A percentile compares a stretch with the other conserved stretches of the same genome.
Conservation (phyloP, 2,329 filamentous ascomycete species). For the Aspergillus candidus region DNA sequence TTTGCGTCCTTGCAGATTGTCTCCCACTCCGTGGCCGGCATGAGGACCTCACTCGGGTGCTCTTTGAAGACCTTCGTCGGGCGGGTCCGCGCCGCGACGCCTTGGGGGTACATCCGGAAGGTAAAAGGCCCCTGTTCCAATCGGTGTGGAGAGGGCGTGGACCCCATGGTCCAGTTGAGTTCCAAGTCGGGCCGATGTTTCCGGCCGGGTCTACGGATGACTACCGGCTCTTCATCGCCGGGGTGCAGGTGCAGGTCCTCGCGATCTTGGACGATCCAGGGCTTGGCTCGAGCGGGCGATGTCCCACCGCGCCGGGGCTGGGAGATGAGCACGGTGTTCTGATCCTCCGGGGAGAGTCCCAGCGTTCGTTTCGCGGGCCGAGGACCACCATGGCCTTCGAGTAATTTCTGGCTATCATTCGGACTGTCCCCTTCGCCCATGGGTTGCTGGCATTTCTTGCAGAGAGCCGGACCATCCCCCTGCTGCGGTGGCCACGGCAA, state of each 20-base stretch:
- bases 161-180: no score
- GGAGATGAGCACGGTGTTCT: no score
- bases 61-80: slow-evolving; percentile 15
- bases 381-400: no score
- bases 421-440: no score
- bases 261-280: not conserved
- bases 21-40: slow-evolving; percentile 10
- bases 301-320: no score
- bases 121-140: slow-evolving; percentile 7
- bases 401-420: no score
- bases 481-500: not conserved
- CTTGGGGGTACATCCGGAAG: slow-evolving; percentile 10
- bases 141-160: no score
- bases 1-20: slow-evolving; percentile 2
- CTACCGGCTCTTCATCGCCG: not conserved
- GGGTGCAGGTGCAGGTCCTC: not conserved
- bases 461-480: not conserved
- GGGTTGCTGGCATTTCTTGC: no score
- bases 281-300: not conserved
- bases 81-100: slow-evolving; percentile 12
- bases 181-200: no score
- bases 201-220: no score
- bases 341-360: no score
- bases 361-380: no score
- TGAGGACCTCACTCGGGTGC: slow-evolving; percentile 13